Conservation (phyloP, 2,329 filamentous ascomycete genomes). For the Cladosporium phlei region DNA sequence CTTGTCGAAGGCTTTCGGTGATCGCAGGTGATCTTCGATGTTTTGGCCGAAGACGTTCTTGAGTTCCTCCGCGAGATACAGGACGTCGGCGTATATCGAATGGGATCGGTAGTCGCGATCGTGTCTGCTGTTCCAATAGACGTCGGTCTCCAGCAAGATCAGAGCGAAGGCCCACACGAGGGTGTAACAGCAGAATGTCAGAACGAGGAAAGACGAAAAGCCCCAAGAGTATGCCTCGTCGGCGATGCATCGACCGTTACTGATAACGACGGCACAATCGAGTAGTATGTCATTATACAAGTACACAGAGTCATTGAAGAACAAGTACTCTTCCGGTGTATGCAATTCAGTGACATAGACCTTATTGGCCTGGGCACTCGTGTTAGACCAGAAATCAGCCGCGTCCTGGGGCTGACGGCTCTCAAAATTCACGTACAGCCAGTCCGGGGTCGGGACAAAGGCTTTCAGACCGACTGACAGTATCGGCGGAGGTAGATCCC, state of each 20-base stretch:
- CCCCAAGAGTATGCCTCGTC: constrained; percentile 3
- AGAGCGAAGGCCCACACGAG: not conserved
- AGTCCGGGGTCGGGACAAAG: no score
- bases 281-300: not conserved
- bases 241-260: not conserved
- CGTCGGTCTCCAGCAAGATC: not conserved
- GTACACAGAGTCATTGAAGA: no score
- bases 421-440: no score
- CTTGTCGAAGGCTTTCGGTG: not conserved
- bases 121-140: constrained; percentile 2
- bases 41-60: not conserved
- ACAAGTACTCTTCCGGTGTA: no score
- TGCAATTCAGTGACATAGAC: no score
- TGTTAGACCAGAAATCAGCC: no score
- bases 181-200: not conserved
- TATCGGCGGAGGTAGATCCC: not conserved
- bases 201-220: constrained; percentile 1
- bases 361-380: no score
- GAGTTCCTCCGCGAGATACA: not conserved
- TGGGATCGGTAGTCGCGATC: not conserved
- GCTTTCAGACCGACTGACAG: not conserved
- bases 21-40: not conserved
- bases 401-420: no score
- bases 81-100: not conserved
- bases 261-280: not conserved